A percentile compares a stretch with the other conserved stretches of the same genome.
Conservation (phyloP, 2,329 filamentous ascomycete species). For the Biscogniauxia marginata region DNA sequence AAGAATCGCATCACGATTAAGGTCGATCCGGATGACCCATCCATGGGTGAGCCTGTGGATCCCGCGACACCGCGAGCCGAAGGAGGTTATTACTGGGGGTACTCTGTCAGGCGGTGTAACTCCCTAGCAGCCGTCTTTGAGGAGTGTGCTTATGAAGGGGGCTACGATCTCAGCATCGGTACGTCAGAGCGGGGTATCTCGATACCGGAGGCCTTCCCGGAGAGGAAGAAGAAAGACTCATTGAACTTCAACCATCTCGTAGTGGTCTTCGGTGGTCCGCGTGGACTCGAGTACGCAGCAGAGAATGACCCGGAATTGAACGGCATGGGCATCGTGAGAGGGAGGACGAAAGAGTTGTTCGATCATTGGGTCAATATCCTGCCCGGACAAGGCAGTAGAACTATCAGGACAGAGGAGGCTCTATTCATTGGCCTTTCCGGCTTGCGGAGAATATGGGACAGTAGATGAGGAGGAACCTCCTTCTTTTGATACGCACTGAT, state of each 20-base stretch:
- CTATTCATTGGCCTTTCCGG: slow-evolving; percentile 73
- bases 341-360: slow-evolving; percentile 69
- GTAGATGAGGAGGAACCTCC: slow-evolving; percentile 13
- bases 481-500: background rate
- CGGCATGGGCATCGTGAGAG: slow-evolving; percentile 61
- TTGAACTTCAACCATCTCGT: slow-evolving; percentile 67
- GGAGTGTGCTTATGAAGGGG: slow-evolving; percentile 69
- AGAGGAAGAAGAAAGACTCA: slow-evolving; percentile 34
- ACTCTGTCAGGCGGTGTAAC: slow-evolving; percentile 62
- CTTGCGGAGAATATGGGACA: slow-evolving; percentile 57
- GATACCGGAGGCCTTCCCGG: slow-evolving; percentile 45
- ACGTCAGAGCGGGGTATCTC: slow-evolving; percentile 74
- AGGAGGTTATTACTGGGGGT: slow-evolving; percentile 86
- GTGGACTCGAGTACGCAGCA: slow-evolving; percentile 75
- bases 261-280: slow-evolving; percentile 77
- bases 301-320: slow-evolving; percentile 56
- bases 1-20: slow-evolving; percentile 73
- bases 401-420: slow-evolving; percentile 81
- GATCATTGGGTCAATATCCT: slow-evolving; percentile 83
- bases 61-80: slow-evolving; percentile 70
- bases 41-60: slow-evolving; percentile 59
- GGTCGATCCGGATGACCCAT: slow-evolving; percentile 50
- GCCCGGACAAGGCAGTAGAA: slow-evolving; percentile 77
- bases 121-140: slow-evolving; percentile 75
- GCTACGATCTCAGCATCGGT: slow-evolving; percentile 80